Base-by-base conservation (phyloP, 2,329 filamentous ascomycete species). In the Pestalotiopsis sp. region DNA sequence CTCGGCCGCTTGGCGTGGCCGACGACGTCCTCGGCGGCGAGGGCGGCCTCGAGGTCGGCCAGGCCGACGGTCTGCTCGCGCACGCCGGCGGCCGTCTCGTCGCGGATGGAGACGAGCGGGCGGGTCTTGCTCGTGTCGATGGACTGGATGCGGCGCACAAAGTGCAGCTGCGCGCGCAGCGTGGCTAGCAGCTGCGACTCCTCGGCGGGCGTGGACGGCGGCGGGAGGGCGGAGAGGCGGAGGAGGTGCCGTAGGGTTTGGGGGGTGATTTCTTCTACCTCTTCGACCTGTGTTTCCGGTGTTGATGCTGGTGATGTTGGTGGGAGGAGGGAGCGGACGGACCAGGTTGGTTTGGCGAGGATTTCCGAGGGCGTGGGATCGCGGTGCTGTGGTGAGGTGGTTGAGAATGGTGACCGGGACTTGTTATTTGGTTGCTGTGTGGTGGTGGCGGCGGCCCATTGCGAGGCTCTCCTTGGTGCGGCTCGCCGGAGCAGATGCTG, bases 181-280 rank as follows among this genome's bases (percentile, higher is more conserved):
- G 91, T 95, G 25, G 86, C 78, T 3, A 97, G 86, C 89, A 97
- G 93, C 31, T 85, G 81, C 0, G 83, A 75, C 78, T 97, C 92
- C 74, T 94, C 91, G 65, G 84, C 84, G 1, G 83, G 72, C 2
- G 85, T 85, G 20, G 85, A 81, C 0, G 95, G 94, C 1, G 86
- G 86, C 0, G 95, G 94, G 0, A 99, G 90, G 14, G 95, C 95
- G 4, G 95, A 97, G 52, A 98, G 90, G 20, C 93, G 92, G 45
- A 98, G 90, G 11, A 98, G 90, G 79, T 98, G 95, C 74, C 89
- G 90, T 0, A 98, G 87, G 78, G 94, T 90, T 59, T 88, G 78
- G 0, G 89, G 83, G 0, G 91, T 90, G 70, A 97, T 86, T 68
- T 80, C 79, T 64, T 84, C 77, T 74, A n/a, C n/a, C n/a, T 76